These are phyloP conservation scores for Gossypium bickii DNA, from an alignment of 345 rosid genomes.

Conservation along the genomic window DNA sequence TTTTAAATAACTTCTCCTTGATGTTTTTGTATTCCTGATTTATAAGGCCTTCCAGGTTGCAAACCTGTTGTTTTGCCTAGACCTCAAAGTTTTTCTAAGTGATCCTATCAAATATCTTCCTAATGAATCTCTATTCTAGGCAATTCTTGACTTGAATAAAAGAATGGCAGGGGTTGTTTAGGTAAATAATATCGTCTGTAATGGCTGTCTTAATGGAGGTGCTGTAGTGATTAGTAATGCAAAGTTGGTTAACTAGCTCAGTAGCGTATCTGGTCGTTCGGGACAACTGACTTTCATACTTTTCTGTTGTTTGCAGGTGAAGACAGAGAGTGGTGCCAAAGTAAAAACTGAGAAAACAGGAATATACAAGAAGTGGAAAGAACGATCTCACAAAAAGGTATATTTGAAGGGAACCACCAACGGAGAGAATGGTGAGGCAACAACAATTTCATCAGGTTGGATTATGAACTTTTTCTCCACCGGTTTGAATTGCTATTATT, in stretches of 20 bases:
- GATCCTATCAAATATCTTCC: not conserved
- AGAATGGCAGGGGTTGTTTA: not conserved
- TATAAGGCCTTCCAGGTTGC: conserved; percentile 4
- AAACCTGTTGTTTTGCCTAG: not conserved
- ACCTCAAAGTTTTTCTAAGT: not conserved
- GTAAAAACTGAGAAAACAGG: conserved; percentile 67
- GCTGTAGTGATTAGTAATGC: not conserved
- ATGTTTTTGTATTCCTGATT: not conserved
- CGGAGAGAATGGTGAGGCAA: conserved; percentile 42
- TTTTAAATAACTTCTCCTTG: not conserved
- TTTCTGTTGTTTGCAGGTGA: conserved; percentile 42
- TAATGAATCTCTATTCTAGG: not conserved
- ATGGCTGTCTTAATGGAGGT: not conserved
- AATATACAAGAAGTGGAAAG: conserved; percentile 92
- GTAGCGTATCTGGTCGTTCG: not conserved
- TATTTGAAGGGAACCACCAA: conserved; percentile 40
- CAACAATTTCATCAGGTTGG: conserved; percentile 48
- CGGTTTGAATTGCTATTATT: not conserved
- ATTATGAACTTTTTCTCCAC: not conserved
- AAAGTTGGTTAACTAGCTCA: not conserved
- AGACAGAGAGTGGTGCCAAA: conserved; percentile 89
- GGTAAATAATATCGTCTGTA: not conserved
- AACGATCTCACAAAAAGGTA: conserved; percentile 55
- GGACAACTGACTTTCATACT: not conserved
- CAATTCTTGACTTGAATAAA: not conserved